phyloP scores from a whole-genome alignment of 176 grass and related monocot species.

The Ensete ventricosum region DNA sequence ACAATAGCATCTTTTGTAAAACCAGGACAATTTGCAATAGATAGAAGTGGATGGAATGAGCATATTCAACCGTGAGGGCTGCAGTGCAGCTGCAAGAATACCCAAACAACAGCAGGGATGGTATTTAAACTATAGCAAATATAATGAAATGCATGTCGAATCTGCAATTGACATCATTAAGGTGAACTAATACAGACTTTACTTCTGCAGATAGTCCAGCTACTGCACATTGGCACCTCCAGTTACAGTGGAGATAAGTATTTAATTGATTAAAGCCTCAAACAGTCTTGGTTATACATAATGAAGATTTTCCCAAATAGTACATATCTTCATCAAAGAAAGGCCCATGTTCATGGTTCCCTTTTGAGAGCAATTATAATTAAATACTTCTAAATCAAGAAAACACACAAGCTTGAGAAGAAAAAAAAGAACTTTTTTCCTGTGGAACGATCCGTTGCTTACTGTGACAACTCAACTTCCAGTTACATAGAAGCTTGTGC shows the following conservation, averaged over 20 bases:
- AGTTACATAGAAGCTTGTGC: constrained; percentile 69
- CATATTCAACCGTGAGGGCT: no score
- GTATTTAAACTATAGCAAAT: no score
- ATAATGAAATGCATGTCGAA: background rate
- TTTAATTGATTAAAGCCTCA: no score
- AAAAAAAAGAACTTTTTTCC: constrained; percentile 25
- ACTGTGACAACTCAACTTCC: constrained; percentile 83
- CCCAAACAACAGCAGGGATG: background rate
- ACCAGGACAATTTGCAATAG: no score
- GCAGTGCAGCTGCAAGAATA: background rate
- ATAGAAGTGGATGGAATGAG: no score
- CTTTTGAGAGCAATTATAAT: constrained; percentile 21
- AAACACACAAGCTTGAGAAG: background rate
- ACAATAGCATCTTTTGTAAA: no score
- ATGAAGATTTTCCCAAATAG: constrained; percentile 46
- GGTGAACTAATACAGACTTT: constrained; percentile 77
- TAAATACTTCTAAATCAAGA: background rate
- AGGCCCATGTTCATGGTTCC: constrained; percentile 93
- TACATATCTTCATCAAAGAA: constrained; percentile 83
- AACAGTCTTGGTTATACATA: no score
- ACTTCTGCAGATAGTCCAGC: constrained; percentile 83
- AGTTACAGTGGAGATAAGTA: constrained; percentile 25
- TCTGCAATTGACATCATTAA: constrained; percentile 56
- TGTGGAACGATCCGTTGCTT: constrained; percentile 75
- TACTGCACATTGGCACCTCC: constrained; percentile 31